Conservation (phyloP, 495 filamentous ascomycete species). For the Podospora conica region DNA sequence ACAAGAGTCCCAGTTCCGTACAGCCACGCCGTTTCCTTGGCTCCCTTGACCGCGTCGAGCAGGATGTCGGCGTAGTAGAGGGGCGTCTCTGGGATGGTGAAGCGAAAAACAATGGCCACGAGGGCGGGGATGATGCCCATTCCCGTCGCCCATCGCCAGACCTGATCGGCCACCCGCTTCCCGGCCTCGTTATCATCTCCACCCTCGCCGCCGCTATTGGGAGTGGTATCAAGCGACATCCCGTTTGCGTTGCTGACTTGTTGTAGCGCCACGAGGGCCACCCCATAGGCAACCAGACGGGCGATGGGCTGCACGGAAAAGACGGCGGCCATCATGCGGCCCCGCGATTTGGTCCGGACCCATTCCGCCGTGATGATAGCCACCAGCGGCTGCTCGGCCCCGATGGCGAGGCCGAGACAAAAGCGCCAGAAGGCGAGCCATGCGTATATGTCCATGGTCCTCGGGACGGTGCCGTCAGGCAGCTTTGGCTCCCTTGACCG, state of each 20-base stretch:
- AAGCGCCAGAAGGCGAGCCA: constrained; percentile 55
- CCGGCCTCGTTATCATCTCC: constrained; percentile 40
- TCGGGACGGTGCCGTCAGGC: background rate
- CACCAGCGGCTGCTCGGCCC: constrained; percentile 24
- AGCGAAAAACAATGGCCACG: constrained; percentile 57
- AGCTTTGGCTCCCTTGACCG: background rate
- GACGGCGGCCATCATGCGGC: constrained; percentile 55
- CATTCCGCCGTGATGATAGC: constrained; percentile 59
- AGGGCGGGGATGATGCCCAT: constrained; percentile 57
- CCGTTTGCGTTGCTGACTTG: constrained; percentile 1
- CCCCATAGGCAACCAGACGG: constrained; percentile 43
- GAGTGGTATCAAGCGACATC: constrained; percentile 35
- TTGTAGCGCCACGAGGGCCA: constrained; percentile 32
- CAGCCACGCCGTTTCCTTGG: constrained; percentile 2
- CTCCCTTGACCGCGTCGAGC: constrained; percentile 16
- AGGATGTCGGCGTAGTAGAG: constrained; percentile 60
- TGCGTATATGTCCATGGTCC: constrained; percentile 46
- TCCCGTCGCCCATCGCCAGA: constrained; percentile 63
- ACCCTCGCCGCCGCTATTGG: constrained; percentile 28
- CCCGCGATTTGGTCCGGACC: constrained; percentile 48
- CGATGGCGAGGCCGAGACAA: constrained; percentile 46
- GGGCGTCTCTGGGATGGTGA: constrained; percentile 65
- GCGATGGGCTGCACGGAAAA: constrained; percentile 59
- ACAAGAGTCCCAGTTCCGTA: background rate
- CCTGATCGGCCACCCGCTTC: constrained; percentile 45